Base-by-base conservation (phyloP, 352 stramenopile species). In the Pythium utonaiense region DNA sequence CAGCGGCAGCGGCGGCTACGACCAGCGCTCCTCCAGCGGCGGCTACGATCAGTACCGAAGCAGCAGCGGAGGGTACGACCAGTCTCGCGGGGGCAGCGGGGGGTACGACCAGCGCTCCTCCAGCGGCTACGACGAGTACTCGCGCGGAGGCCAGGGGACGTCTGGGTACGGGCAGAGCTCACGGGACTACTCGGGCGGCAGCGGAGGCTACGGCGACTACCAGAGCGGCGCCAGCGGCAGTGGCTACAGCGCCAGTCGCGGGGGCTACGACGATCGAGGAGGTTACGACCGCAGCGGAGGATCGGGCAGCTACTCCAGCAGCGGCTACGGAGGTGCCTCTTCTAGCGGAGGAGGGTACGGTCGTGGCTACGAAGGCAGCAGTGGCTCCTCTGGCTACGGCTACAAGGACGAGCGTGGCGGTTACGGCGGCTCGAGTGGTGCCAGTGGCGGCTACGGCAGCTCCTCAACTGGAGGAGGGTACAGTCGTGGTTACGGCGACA, bases 121-220 rank as follows among this genome's bases (percentile, higher is more conserved):
- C 22, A 51, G 70, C 17, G 59, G 69, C 2, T 75, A 80, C 51
- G 69, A 74, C 24, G 54, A 58, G 55, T 57, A 70, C 40, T 71
- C 68, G n/a, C 60, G 65, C 21, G 59, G 57, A 21, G 50, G 61
- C 30, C 44, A 60, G 22, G 55, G 64, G 7, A 36, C 64, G 31
- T 57, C 62, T 16, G 69, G 74, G 13, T 68, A 67, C 6, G 54
- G 62, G 13, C 63, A 57, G 0, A 68, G 66, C 31, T 66, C 69
- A 44, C 45, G 59, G 33, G 33, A 66, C 52, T 50, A 76, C 38
- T 41, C 31, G 21, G 54, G 62, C 17, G 70, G 64, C 19, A 58
- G 65, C 17, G 53, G 64, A 12, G 45, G 54, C 17, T 55, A 69
- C 45, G 59, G 51, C 13, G 53, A 62, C 22, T 54, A 54, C 38